A percentile compares a stretch with the other conserved stretches of the same genome.
phyloP scores from a whole-genome alignment of 495 filamentous ascomycete genomes.

The Chaetomium cochliodes region DNA sequence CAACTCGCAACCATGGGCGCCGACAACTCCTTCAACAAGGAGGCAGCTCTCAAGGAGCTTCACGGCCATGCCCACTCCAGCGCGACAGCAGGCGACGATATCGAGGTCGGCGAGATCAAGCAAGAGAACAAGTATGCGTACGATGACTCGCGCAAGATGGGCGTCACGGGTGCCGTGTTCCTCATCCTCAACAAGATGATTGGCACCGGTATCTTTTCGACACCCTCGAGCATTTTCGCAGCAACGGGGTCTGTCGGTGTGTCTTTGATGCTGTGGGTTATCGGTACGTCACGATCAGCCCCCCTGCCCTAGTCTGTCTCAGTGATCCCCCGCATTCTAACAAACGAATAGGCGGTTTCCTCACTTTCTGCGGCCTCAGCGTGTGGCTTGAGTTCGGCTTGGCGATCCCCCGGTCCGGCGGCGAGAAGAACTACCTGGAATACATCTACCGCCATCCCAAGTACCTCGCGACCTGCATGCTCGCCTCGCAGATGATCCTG shows the following conservation, averaged over 20 bases:
- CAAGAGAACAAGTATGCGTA: slow-evolving; percentile 47
- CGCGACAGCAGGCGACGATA: not conserved
- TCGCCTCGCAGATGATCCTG: slow-evolving; percentile 57
- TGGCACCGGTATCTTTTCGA: slow-evolving; percentile 53
- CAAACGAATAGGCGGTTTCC: slow-evolving; percentile 25
- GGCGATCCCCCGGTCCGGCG: slow-evolving; percentile 51
- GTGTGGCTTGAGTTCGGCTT: slow-evolving; percentile 47
- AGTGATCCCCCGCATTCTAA: slow-evolving; percentile 36
- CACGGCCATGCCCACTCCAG: slow-evolving; percentile 17
- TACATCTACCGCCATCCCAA: slow-evolving; percentile 58
- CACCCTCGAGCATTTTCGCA: slow-evolving; percentile 45
- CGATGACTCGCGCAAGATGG: slow-evolving; percentile 51
- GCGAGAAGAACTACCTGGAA: slow-evolving; percentile 63
- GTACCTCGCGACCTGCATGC: slow-evolving; percentile 61
- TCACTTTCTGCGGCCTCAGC: slow-evolving; percentile 29
- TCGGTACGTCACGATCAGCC: slow-evolving; percentile 26
- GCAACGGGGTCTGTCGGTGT: slow-evolving; percentile 45
- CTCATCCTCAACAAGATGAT: slow-evolving; percentile 61
- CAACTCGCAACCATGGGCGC: slow-evolving; percentile 19
- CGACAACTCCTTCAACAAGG: slow-evolving; percentile 22
- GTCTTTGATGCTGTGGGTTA: slow-evolving; percentile 41
- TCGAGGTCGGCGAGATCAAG: slow-evolving; percentile 31
- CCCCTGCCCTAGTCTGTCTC: not conserved
- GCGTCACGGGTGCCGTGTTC: slow-evolving; percentile 53
- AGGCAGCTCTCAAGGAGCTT: slow-evolving; percentile 8